Conservation (phyloP, 805 yeast genomes). For the Yarrowia hollandica region DNA sequence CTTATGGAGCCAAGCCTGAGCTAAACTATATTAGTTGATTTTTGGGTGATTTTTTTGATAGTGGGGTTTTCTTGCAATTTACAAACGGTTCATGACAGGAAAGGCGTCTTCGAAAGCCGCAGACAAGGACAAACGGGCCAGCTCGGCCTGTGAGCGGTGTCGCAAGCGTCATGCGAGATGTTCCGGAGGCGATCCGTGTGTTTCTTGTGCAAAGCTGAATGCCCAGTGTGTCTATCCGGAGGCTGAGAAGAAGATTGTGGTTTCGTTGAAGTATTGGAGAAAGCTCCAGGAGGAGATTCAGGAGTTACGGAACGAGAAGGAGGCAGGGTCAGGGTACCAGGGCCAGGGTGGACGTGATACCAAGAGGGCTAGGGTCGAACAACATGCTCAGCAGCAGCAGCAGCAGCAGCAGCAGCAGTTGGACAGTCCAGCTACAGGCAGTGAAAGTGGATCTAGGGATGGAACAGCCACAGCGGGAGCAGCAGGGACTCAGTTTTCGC, state of each 20-base stretch:
- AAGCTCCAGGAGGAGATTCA: slow-evolving; percentile 33
- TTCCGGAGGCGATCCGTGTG: slow-evolving; percentile 35
- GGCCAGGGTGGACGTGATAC: background rate
- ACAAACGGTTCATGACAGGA: background rate
- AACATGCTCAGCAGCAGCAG: background rate
- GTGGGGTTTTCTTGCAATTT: too few species aligned
- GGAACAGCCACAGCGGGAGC: too few species aligned
- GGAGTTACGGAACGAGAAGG: slow-evolving; percentile 28
- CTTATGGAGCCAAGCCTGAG: too few species aligned
- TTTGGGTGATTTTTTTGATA: too few species aligned
- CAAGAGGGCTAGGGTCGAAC: background rate
- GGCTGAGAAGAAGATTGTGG: slow-evolving; percentile 36
- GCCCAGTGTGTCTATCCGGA: slow-evolving; percentile 35
- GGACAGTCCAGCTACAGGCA: too few species aligned
- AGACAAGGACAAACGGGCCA: slow-evolving; percentile 28
- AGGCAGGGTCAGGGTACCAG: background rate
- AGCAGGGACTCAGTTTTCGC: background rate
- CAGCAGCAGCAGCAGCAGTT: too few species aligned
- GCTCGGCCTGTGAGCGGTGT: slow-evolving; percentile 36
- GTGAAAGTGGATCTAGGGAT: too few species aligned
- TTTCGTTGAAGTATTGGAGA: slow-evolving; percentile 34
- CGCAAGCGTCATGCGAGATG: slow-evolving; percentile 36
- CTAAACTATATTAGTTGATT: too few species aligned
- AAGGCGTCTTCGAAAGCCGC: slow-evolving; percentile 3
- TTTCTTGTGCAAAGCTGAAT: slow-evolving; percentile 32